Conservation (phyloP, 1,284 basidiomycete genomes). For the Trichosporon inkin region DNA sequence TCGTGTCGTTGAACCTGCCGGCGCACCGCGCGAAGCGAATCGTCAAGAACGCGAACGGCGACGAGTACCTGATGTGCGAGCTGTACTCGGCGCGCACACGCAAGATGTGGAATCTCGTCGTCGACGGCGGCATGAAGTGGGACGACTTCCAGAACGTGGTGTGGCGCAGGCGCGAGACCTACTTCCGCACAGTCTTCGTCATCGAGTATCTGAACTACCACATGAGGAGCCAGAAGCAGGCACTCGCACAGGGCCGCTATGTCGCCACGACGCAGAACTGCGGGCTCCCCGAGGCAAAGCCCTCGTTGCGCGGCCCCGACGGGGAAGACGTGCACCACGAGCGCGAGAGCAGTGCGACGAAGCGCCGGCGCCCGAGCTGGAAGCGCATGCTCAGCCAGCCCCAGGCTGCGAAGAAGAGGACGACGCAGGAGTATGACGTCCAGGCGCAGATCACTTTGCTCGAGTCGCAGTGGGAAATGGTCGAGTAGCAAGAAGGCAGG, state of each 20-base stretch:
- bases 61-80: conserved; percentile 6
- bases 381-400: neutral
- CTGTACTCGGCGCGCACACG: neutral
- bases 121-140: neutral
- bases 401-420: neutral
- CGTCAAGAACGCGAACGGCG: neutral
- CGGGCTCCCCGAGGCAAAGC: neutral
- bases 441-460: neutral
- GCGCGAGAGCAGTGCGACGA: neutral
- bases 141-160: neutral
- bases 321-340: neutral
- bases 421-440: conserved; percentile 1
- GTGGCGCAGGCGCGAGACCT: conserved; percentile 4
- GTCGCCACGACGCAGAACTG: neutral
- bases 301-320: neutral
- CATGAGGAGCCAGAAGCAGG: neutral
- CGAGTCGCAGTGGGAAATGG: neutral
- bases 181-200: conserved; percentile 2
- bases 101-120: neutral
- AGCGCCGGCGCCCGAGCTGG: conserved; percentile 3
- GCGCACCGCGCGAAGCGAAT: neutral
- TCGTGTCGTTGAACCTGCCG: neutral
- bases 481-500: neutral
- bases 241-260: neutral
- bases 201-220: neutral